Evolutionary conservation across 495 filamentous ascomycete genomes (phyloP).

Genomic region (Aspergillus steynii): DNA sequence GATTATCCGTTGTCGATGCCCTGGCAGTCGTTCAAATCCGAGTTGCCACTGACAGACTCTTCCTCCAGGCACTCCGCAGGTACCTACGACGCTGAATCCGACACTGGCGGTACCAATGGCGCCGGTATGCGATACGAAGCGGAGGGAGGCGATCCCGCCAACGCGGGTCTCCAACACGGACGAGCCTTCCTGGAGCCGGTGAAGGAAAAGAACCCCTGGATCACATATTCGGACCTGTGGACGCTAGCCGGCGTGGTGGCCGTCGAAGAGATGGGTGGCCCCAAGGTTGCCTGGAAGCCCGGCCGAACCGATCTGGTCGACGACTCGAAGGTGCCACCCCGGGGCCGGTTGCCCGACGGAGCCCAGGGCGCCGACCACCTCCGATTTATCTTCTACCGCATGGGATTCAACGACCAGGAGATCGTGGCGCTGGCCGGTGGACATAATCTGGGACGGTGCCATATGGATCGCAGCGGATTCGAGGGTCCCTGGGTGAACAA

Average conservation of each 20-base stretch:
- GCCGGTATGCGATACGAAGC: slow-evolving; percentile 66
- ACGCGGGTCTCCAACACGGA: slow-evolving; percentile 63
- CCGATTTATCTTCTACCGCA: slow-evolving; percentile 58
- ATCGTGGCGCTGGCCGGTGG: slow-evolving; percentile 63
- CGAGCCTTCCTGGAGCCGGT: slow-evolving; percentile 62
- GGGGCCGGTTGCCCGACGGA: slow-evolving; percentile 59
- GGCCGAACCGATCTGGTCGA: slow-evolving; percentile 60
- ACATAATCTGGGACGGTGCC: slow-evolving; percentile 62
- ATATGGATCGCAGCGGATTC: slow-evolving; percentile 60
- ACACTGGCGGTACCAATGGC: slow-evolving; percentile 64
- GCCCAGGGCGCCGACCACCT: slow-evolving; percentile 59
- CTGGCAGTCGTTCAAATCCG: slow-evolving; percentile 5
- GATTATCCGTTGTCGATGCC: slow-evolving; percentile 7
- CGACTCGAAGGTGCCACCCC: slow-evolving; percentile 56
- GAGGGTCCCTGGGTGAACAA: slow-evolving; percentile 64
- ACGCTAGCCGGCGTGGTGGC: slow-evolving; percentile 61
- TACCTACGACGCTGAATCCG: slow-evolving; percentile 57
- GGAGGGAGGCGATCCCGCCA: slow-evolving; percentile 63
- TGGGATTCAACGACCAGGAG: slow-evolving; percentile 67
- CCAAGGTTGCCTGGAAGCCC: slow-evolving; percentile 52
- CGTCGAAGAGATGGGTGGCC: slow-evolving; percentile 59
- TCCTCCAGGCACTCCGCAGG: slow-evolving; percentile 56
- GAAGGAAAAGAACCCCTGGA: slow-evolving; percentile 58
- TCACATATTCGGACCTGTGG: slow-evolving; percentile 66
- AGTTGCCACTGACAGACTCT: slow-evolving; percentile 15